These are phyloP conservation scores for Penicillium janthinellum DNA, from an alignment of 2,329 filamentous ascomycete species.

Conservation along the genomic window DNA sequence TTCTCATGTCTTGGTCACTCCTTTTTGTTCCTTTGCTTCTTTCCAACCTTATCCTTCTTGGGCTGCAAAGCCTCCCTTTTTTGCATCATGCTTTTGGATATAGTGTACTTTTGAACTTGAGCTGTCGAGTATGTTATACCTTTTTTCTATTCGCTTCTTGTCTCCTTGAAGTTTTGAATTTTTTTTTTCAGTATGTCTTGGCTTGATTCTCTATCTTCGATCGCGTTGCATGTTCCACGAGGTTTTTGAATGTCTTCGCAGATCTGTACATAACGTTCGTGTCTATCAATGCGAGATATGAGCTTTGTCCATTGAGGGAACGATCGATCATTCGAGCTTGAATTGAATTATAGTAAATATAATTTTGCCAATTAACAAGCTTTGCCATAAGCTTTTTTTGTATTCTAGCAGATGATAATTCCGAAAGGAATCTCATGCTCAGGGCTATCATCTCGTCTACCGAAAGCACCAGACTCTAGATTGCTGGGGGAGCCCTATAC, in stretches of 20 bases:
- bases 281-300: slow-evolving; percentile 9
- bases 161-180: slow-evolving; percentile 5
- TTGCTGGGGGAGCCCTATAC: too few species aligned
- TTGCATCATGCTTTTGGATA: neutral
- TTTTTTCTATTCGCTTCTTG: slow-evolving; percentile 2
- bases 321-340: too few species aligned
- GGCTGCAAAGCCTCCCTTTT: slow-evolving; percentile 1
- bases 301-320: slow-evolving; percentile 1
- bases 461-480: too few species aligned
- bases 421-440: too few species aligned
- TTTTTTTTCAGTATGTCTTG: slow-evolving; percentile 11
- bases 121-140: neutral
- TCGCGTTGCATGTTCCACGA: neutral
- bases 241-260: slow-evolving; percentile 1
- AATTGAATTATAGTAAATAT: too few species aligned
- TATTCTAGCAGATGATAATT: too few species aligned
- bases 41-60: neutral
- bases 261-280: slow-evolving; percentile 19
- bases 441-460: too few species aligned
- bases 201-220: neutral
- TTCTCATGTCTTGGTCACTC: slow-evolving; percentile 9
- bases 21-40: neutral
- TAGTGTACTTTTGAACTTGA: neutral
- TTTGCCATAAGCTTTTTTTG: too few species aligned
- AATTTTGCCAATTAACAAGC: too few species aligned